Base-by-base conservation (phyloP, 78 protist genomes). In the Speleostelium caveatum region DNA sequence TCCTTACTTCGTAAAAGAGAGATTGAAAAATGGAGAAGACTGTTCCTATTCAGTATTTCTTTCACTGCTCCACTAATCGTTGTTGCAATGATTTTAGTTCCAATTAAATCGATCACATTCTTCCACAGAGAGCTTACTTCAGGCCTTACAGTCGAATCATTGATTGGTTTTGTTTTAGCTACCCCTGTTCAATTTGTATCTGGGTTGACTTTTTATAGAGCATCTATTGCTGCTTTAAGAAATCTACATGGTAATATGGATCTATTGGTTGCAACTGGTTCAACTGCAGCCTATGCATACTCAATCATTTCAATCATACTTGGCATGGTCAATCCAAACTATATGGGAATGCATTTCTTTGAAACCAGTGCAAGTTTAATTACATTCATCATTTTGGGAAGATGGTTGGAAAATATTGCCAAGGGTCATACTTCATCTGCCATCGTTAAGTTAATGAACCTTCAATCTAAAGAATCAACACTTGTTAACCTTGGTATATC, bases 381-480 rank as follows among this genome's bases (percentile, higher is more conserved):
- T 53, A 86, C 97, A 58, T 97, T 98, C 45, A 91, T 97, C 73
- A 45, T 65, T 17, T 42, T 97, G 0, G 99, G 99, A 42, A 86
- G 93, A 68, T 95, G 58, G 67, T 79, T 98, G 24, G 99, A 97
- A 53, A 87, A 75, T 30, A 21, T 75, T 10, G 99, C 99, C 39
- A 97, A 96, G 75, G 95, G 96, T 38, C 56, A 86, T 69, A 96
- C 99, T 6, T 69, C 96, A 12, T 85, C 59, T 3, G 99, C 99
- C 3, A 53, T 98, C 24, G 63, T 79, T 1, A 49, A 35, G 30
- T 80, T 98, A 19, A 24, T 95, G 73, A 38, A 65, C 30, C 87
- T 98, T 35, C 85, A 86, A 63, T 83, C 97, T 7, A 76, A 88
- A 63, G 87, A 69, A 17, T 68, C 87, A 2, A 67, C 65, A 12